Evolutionary conservation across 345 rosid genomes (phyloP).

Genomic region (Eucalyptus curtisii): DNA sequence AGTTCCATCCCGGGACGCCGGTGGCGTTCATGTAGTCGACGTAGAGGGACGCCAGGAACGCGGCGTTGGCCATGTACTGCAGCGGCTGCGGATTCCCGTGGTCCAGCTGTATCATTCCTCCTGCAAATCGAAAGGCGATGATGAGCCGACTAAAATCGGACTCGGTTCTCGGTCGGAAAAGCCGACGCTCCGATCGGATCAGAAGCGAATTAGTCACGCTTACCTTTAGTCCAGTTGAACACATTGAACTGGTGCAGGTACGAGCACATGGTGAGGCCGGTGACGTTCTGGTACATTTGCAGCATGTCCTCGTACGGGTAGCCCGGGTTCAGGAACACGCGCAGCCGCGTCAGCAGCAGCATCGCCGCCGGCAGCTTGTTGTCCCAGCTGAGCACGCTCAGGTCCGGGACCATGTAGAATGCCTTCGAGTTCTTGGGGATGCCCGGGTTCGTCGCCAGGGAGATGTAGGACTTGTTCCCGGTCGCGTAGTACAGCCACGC

Average conservation of each 20-base stretch:
- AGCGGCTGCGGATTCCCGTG: constrained; percentile 46
- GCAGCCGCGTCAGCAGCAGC: constrained; percentile 66
- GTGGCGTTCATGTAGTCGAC: constrained; percentile 66
- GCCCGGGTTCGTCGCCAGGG: constrained; percentile 42
- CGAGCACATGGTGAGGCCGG: constrained; percentile 62
- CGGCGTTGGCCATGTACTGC: constrained; percentile 56
- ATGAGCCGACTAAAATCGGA: not conserved
- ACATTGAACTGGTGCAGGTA: constrained; percentile 46
- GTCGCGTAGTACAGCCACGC: constrained; percentile 88
- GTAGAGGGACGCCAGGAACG: constrained; percentile 66
- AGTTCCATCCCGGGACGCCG: constrained; percentile 50
- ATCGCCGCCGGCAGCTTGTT: constrained; percentile 88
- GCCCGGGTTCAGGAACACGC: constrained; percentile 66
- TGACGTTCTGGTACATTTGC: constrained; percentile 54
- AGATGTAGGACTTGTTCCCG: constrained; percentile 49
- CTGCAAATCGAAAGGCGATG: constrained; percentile 6
- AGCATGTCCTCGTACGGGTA: constrained; percentile 86
- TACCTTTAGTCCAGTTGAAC: constrained; percentile 74
- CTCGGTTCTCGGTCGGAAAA: not conserved
- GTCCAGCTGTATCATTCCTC: constrained; percentile 59
- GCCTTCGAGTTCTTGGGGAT: constrained; percentile 46
- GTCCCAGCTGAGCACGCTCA: constrained; percentile 55
- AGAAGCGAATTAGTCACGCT: accelerated
- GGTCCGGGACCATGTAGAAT: constrained; percentile 17
- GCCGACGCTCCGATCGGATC: not conserved